A percentile compares a stretch with the other conserved stretches of the same genome.
These are phyloP conservation scores for Podospora bellae-mahoneyi DNA, from an alignment of 495 filamentous ascomycete species.

Conservation along the genomic window DNA sequence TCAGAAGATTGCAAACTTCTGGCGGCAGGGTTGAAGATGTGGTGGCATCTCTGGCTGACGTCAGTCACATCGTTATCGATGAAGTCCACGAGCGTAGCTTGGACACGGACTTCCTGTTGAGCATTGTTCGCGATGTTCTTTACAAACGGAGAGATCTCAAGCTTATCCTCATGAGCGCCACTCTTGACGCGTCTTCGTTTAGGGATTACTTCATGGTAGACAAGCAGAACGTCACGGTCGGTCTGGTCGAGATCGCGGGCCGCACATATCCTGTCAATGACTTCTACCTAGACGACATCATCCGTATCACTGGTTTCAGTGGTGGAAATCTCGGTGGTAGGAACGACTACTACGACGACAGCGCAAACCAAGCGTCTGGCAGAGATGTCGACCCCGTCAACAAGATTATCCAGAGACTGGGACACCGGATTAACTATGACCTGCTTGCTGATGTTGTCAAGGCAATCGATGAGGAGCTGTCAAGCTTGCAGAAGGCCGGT, in stretches of 20 bases:
- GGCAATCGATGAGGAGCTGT: slow-evolving; percentile 72
- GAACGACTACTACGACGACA: slow-evolving; percentile 36
- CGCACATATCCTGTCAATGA: slow-evolving; percentile 88
- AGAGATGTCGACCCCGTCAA: slow-evolving; percentile 49
- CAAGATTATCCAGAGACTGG: slow-evolving; percentile 66
- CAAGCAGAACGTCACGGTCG: slow-evolving; percentile 54
- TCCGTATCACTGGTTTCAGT: slow-evolving; percentile 73
- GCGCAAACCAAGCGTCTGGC: slow-evolving; percentile 37
- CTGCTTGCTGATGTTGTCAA: slow-evolving; percentile 74
- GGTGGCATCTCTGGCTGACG: slow-evolving; percentile 73
- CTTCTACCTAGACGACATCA: slow-evolving; percentile 84
- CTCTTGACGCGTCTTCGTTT: slow-evolving; percentile 86
- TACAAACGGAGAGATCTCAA: slow-evolving; percentile 74
- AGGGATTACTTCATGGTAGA: slow-evolving; percentile 73
- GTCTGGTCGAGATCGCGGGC: slow-evolving; percentile 78
- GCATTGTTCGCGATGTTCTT: slow-evolving; percentile 81
- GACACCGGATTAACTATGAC: slow-evolving; percentile 89
- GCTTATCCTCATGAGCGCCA: slow-evolving; percentile 97
- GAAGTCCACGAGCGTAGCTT: slow-evolving; percentile 96
- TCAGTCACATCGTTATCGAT: slow-evolving; percentile 93
- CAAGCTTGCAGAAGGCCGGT: slow-evolving; percentile 58
- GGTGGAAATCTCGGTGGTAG: slow-evolving; percentile 28
- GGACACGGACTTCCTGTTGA: slow-evolving; percentile 91
- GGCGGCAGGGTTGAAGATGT: slow-evolving; percentile 73
- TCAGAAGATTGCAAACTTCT: slow-evolving; percentile 82